These are phyloP conservation scores for Pholiota molesta DNA, from an alignment of 768 basidiomycete genomes.

Conservation along the genomic window DNA sequence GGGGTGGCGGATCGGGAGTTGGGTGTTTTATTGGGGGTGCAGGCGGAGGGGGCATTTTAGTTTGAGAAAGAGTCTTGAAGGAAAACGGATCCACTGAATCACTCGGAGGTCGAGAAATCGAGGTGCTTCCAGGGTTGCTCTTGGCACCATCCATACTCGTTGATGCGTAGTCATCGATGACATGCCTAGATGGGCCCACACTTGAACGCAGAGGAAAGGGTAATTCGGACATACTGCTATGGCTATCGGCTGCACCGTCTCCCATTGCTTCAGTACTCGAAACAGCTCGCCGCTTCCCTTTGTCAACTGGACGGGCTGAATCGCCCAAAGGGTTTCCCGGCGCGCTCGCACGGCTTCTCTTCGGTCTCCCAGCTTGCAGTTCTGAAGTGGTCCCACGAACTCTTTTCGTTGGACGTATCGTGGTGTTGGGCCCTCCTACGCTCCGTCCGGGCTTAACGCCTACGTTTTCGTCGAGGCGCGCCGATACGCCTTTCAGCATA, in stretches of 20 bases:
- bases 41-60: conserved; percentile 26
- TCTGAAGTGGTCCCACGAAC: conserved; percentile 5
- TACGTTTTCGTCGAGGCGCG: conserved; percentile 33
- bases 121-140: background rate
- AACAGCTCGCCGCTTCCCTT: conserved; percentile 9
- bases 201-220: background rate
- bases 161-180: background rate
- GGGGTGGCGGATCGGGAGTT: background rate
- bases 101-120: background rate
- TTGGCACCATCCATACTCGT: background rate
- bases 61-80: conserved; percentile 19
- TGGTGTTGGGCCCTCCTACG: conserved; percentile 8
- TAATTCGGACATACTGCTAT: background rate
- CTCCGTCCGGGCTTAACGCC: conserved; percentile 14
- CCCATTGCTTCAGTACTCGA: background rate
- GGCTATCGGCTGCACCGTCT: background rate
- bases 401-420: background rate
- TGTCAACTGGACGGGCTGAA: background rate
- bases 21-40: conserved; percentile 14
- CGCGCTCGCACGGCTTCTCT: conserved; percentile 11
- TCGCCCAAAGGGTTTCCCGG: background rate
- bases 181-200: background rate
- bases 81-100: conserved; percentile 5
- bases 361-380: background rate
- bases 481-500: conserved; percentile 38